Base-by-base conservation (phyloP, 2,329 filamentous ascomycete species). In the Xylariaceae sp. region DNA sequence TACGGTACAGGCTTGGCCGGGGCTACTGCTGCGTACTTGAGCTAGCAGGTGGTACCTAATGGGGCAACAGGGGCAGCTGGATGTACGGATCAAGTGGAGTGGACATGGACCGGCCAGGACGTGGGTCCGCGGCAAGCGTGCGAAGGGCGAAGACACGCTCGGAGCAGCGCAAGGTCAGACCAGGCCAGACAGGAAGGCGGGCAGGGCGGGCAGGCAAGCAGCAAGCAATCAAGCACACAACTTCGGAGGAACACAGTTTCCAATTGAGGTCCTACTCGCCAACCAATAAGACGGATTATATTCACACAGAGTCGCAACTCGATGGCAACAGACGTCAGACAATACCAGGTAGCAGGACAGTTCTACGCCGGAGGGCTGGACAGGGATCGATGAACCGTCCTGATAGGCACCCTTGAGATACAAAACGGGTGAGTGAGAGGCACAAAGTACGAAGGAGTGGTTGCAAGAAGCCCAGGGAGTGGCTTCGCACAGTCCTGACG, bases 331-430 rank as follows among this genome's bases (percentile, higher is more conserved):
- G 42, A 39, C 23, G 47, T 37, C 15, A 34, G n/a, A 18, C 45
- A 18, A 30, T 52, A 51, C 8, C n/a, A 9, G 18, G 48, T 34
- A 50, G 23, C 8, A 18, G 49, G 9, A 51, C 66, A 69, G 66
- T 53, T n/a, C 11, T 51, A 60, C 62, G 66, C 69, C 60, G 70
- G 66, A 66, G 69, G 68, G 68, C 68, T 64, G 66, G 61, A 58
- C 67, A 67, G 64, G 64, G 67, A 65, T 68, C 57, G 61, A 35
- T 34, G 34, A 17, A 34, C 63, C 61, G 60, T 60, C 56, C 51
- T 55, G 51, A 49, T 47, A 51, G 42, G 47, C 10, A 51, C 23
- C 4, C 49, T 51, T 51, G 23, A 35, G 49, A 34, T 35, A 51
- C 30, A 35, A 30, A 30, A 30, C 23, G 23, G 23, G 23, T 30